Evolutionary conservation across 306 rosid species (phyloP).

Genomic region (Cicer bijugum): DNA sequence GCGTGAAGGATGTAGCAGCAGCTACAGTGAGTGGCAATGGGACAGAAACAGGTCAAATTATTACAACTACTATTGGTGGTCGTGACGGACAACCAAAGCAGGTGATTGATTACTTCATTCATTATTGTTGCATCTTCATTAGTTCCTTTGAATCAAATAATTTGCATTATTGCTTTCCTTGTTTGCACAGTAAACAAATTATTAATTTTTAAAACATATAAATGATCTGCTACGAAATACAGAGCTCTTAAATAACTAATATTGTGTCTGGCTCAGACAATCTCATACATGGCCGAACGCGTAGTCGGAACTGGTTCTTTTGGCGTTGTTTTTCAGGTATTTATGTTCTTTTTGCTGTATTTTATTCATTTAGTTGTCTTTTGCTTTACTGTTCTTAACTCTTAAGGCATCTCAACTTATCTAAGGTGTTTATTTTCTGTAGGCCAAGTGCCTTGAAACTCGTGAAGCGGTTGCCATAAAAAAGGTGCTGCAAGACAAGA

Average conservation of each 20-base stretch:
- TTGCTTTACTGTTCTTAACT: not conserved
- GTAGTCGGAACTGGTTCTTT: constrained; percentile 96
- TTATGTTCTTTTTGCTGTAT: constrained; percentile 34
- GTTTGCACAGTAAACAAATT: not conserved
- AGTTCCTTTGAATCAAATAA: not conserved
- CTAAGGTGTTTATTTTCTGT: constrained; percentile 16
- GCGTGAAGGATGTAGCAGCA: constrained; percentile 70
- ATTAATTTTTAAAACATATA: constrained; percentile 2
- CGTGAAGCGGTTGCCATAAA: constrained; percentile 85
- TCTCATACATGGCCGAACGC: constrained; percentile 93
- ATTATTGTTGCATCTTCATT: constrained; percentile 21
- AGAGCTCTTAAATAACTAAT: constrained; percentile 22
- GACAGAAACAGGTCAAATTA: constrained; percentile 87
- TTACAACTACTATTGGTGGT: constrained; percentile 78
- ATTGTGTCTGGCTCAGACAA: constrained; percentile 59
- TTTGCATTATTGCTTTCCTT: not conserved
- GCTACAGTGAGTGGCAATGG: constrained; percentile 71
- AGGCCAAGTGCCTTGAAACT: constrained; percentile 93
- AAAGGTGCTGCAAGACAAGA: constrained; percentile 91
- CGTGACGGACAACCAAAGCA: constrained; percentile 82
- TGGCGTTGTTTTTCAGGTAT: constrained; percentile 94
- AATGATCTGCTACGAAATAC: not conserved
- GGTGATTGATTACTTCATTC: constrained; percentile 57
- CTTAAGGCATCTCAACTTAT: not conserved
- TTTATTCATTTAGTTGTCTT: not conserved